These are phyloP conservation scores for Berberis thunbergii DNA, from an alignment of 164 flowering plant species.

Conservation along the genomic window DNA sequence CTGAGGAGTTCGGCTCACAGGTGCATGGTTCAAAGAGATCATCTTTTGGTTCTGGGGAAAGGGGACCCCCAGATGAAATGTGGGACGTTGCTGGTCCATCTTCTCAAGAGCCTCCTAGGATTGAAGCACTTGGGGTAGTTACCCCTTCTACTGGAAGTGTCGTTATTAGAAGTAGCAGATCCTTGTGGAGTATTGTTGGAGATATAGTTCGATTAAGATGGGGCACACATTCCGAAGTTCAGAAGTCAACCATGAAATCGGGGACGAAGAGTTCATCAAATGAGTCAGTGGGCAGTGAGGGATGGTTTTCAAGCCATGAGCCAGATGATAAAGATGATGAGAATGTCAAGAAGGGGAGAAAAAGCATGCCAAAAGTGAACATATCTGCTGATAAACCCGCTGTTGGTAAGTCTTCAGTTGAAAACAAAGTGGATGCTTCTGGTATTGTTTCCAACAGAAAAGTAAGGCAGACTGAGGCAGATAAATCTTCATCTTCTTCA, in stretches of 20 bases:
- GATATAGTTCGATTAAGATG: slow-evolving; percentile 55
- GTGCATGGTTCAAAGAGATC: slow-evolving; percentile 30
- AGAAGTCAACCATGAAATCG: slow-evolving; percentile 31
- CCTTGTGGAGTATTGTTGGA: slow-evolving; percentile 59
- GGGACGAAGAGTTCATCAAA: slow-evolving; percentile 45
- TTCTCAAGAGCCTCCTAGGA: slow-evolving; percentile 22
- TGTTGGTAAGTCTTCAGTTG: slow-evolving; percentile 17
- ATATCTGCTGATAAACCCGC: slow-evolving; percentile 21
- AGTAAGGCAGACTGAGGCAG: slow-evolving; percentile 13
- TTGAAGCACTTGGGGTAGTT: slow-evolving; percentile 28
- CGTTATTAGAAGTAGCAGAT: slow-evolving; percentile 46
- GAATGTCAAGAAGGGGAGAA: slow-evolving; percentile 25
- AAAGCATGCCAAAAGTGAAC: slow-evolving; percentile 18
- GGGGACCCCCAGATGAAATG: slow-evolving; percentile 74
- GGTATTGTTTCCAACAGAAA: slow-evolving; percentile 9
- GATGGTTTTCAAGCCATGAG: slow-evolving; percentile 80
- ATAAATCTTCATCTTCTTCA: slow-evolving; percentile 20
- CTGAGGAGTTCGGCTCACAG: slow-evolving; percentile 20
- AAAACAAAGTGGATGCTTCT: slow-evolving; percentile 23
- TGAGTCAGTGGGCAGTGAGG: slow-evolving; percentile 59
- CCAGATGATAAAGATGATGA: slow-evolving; percentile 41
- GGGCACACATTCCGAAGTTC: slow-evolving; percentile 42
- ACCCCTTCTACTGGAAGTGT: slow-evolving; percentile 21
- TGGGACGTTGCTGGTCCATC: slow-evolving; percentile 58
- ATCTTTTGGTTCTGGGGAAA: slow-evolving; percentile 35